A percentile compares a stretch with the other conserved stretches of the same genome.
These are phyloP conservation scores for Cornus florida DNA, from an alignment of 148 eudicot genomes.

Conservation along the genomic window DNA sequence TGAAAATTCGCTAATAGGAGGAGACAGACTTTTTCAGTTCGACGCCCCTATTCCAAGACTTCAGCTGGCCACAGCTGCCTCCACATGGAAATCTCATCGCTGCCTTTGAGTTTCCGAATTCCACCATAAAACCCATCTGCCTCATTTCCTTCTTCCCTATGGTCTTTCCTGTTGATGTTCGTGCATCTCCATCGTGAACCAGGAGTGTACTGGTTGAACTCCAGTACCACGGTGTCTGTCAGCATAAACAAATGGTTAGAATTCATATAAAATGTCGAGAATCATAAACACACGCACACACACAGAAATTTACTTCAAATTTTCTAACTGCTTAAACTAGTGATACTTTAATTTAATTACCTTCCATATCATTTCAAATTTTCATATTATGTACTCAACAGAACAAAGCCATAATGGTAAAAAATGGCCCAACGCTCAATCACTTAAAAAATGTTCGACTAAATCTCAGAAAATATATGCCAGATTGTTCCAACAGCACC, in stretches of 20 bases:
- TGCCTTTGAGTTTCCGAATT: slow-evolving; percentile 54
- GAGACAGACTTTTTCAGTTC: neutral
- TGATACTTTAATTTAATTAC: no score
- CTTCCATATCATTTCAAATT: no score
- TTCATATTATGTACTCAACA: no score
- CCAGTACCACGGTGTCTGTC: slow-evolving; percentile 65
- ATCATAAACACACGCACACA: neutral
- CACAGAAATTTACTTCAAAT: no score
- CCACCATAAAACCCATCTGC: slow-evolving; percentile 93
- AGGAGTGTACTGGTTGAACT: slow-evolving; percentile 81
- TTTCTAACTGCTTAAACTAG: no score
- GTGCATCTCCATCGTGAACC: slow-evolving; percentile 83
- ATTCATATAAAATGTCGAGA: neutral
- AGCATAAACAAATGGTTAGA: neutral
- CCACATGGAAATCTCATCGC: slow-evolving; percentile 72
- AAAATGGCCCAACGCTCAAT: no score
- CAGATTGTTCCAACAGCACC: no score
- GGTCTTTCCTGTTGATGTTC: slow-evolving; percentile 61
- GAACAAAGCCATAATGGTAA: no score
- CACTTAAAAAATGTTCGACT: no score
- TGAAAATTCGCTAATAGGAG: neutral
- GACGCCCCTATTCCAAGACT: slow-evolving; percentile 56
- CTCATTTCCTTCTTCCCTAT: slow-evolving; percentile 87
- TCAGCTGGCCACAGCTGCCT: slow-evolving; percentile 75
- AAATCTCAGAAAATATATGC: no score